A percentile compares a stretch with the other conserved stretches of the same genome.
Evolutionary conservation across 805 yeast species (phyloP).

Genomic region (Kodamaea kaohsiungensis): DNA sequence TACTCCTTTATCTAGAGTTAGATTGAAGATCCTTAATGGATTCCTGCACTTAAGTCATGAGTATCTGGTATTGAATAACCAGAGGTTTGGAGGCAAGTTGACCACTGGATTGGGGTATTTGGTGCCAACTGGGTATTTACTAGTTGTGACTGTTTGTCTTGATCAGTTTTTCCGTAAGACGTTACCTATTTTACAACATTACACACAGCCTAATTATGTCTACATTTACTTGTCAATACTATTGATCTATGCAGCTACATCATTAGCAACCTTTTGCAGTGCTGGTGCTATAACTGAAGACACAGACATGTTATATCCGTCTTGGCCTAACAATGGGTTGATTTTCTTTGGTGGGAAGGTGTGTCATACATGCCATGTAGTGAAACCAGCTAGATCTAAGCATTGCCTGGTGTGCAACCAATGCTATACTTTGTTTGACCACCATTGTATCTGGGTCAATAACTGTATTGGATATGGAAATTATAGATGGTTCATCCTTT

Average conservation of each 20-base stretch:
- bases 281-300: constrained; percentile 40
- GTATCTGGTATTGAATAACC: constrained; percentile 21
- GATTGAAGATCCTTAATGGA: constrained; percentile 12
- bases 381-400: constrained; percentile 62
- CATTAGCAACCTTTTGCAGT: constrained; percentile 39
- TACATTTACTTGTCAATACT: constrained; percentile 33
- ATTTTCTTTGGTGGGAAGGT: constrained; percentile 49
- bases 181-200: constrained; percentile 17
- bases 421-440: constrained; percentile 54
- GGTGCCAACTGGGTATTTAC: constrained; percentile 44
- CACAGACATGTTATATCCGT: constrained; percentile 5
- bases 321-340: constrained; percentile 47
- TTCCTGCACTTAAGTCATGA: constrained; percentile 4
- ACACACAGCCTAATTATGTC: constrained; percentile 12
- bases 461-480: constrained; percentile 75
- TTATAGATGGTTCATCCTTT: constrained; percentile 58
- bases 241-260: constrained; percentile 35
- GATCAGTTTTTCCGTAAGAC: constrained; percentile 33
- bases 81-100: constrained; percentile 21
- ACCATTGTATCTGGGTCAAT: constrained; percentile 67
- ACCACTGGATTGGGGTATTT: constrained; percentile 38
- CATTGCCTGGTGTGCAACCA: constrained; percentile 62
- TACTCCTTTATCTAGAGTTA: constrained; percentile 31
- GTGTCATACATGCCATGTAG: constrained; percentile 49
- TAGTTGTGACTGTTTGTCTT: constrained; percentile 36